phyloP scores from a whole-genome alignment of 2,329 filamentous ascomycete genomes.

The Colletotrichum sp. region DNA sequence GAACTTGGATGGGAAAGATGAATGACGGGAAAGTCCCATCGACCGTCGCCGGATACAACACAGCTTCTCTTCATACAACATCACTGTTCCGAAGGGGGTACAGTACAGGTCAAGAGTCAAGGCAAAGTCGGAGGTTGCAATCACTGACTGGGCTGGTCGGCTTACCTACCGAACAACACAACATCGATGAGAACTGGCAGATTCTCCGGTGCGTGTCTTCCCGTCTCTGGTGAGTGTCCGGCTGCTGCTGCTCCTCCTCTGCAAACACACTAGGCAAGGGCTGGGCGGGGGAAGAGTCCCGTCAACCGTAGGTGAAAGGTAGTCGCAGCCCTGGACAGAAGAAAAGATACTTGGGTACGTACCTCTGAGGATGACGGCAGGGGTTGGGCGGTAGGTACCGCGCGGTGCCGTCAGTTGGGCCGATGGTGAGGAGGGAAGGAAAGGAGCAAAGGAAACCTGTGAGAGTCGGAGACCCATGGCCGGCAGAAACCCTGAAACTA shows the following conservation, averaged over 20 bases:
- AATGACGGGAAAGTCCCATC: not conserved
- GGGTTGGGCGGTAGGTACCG: not conserved
- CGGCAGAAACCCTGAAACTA: slow-evolving; percentile 13
- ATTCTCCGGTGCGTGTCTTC: not conserved
- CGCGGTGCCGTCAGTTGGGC: not conserved
- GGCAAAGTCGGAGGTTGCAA: not conserved
- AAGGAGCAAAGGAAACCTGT: not conserved
- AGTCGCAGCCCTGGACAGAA: not conserved
- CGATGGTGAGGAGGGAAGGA: not conserved
- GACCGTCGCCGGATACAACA: not conserved
- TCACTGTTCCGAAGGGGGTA: not conserved
- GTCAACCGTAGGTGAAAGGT: not conserved
- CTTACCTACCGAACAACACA: not conserved
- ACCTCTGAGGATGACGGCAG: not conserved
- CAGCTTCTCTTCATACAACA: not conserved
- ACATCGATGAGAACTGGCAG: not conserved
- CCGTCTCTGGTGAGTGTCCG: not conserved
- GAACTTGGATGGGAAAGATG: not conserved
- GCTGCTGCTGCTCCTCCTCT: not conserved
- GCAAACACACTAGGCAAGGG: not conserved
- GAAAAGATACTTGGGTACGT: not conserved
- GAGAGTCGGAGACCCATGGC: not conserved
- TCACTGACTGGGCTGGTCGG: not conserved
- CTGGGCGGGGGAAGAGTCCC: slow-evolving; percentile 6
- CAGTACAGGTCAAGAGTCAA: not conserved